These are phyloP conservation scores for Xylaria flabelliformis DNA, from an alignment of 495 filamentous ascomycete genomes.

Conservation along the genomic window DNA sequence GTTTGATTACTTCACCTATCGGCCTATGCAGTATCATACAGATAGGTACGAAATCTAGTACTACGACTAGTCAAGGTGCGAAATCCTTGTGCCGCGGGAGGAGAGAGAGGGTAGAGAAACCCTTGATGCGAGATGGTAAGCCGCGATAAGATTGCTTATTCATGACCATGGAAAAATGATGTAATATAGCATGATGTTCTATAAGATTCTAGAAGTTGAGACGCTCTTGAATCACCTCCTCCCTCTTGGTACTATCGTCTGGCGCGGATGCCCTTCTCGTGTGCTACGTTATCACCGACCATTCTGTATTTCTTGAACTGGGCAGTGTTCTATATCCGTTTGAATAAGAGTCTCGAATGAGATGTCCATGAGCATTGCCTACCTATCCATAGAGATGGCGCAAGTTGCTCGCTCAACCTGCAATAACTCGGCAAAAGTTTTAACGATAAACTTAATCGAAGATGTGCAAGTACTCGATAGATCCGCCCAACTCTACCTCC, in stretches of 20 bases:
- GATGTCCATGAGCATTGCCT: background rate
- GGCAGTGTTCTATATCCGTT: background rate
- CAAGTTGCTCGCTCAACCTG: background rate
- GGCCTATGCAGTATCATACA: conserved; percentile 52
- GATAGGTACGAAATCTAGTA: conserved; percentile 53
- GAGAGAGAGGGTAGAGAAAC: background rate
- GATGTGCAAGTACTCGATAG: background rate
- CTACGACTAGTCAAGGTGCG: background rate
- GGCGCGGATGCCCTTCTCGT: background rate
- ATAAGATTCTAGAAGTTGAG: background rate
- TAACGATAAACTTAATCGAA: background rate
- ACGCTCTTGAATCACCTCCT: background rate
- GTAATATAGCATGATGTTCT: background rate
- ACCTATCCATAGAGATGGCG: background rate
- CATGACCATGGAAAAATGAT: background rate
- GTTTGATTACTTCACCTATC: conserved; percentile 60
- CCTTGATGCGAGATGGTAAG: background rate
- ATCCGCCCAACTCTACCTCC: background rate
- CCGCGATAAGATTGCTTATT: background rate
- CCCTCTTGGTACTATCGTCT: background rate
- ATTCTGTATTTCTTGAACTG: background rate
- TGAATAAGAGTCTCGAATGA: too few species aligned
- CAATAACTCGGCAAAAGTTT: background rate
- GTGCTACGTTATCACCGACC: background rate
- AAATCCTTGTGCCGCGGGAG: background rate